Evolutionary conservation across 495 filamentous ascomycete species (phyloP).

Genomic region (Tuber borchii): DNA sequence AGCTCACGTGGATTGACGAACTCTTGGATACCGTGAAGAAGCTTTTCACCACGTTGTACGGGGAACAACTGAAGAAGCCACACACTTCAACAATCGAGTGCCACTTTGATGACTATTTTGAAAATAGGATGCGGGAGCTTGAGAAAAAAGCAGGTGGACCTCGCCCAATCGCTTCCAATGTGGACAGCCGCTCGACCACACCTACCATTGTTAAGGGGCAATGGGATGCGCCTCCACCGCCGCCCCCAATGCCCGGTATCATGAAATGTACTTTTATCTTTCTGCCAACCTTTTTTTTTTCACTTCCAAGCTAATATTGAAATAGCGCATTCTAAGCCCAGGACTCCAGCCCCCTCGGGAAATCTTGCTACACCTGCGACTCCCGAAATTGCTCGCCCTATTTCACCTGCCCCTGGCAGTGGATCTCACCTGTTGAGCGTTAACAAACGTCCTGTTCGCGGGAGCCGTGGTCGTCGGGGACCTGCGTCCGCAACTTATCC

Average conservation of each 20-base stretch:
- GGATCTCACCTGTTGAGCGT: conserved; percentile 61
- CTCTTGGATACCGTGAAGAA: conserved; percentile 88
- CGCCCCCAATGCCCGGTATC: conserved; percentile 53
- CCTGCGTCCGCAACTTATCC: conserved; percentile 56
- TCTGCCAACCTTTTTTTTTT: not conserved
- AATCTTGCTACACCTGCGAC: conserved; percentile 46
- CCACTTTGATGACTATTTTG: conserved; percentile 88
- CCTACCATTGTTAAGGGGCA: conserved; percentile 44
- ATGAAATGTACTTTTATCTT: not conserved
- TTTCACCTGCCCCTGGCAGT: conserved; percentile 47
- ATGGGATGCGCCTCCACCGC: conserved; percentile 44
- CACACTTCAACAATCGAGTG: conserved; percentile 68
- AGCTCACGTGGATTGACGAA: conserved; percentile 94
- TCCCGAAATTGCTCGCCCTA: conserved; percentile 71
- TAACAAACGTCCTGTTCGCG: conserved; percentile 63
- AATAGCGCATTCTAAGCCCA: not conserved
- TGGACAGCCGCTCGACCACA: conserved; percentile 39
- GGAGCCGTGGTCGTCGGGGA: conserved; percentile 71
- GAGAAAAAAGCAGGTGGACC: conserved; percentile 51
- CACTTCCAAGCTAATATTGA: not conserved
- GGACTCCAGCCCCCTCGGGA: not conserved
- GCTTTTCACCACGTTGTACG: conserved; percentile 82
- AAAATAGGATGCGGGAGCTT: conserved; percentile 80
- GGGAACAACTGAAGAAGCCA: conserved; percentile 73
- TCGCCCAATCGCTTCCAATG: conserved; percentile 36